These are phyloP conservation scores for Fusarium sp. DNA, from an alignment of 2,329 filamentous ascomycete genomes.

Conservation along the genomic window DNA sequence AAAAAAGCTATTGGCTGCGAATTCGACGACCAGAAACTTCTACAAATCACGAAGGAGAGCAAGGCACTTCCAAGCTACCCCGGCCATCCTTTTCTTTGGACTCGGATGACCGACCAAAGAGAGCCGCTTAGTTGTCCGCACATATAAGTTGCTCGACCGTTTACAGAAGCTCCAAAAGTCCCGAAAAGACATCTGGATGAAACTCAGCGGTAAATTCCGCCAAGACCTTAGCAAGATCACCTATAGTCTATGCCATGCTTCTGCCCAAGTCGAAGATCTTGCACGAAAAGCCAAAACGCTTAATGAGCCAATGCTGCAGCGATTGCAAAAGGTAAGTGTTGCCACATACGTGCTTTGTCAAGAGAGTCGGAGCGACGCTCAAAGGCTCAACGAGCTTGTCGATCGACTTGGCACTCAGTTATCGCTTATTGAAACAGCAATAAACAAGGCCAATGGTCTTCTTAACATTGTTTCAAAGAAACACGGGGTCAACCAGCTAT, in stretches of 20 bases:
- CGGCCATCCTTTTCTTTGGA: neutral
- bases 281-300: neutral
- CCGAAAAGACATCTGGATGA: neutral
- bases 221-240: neutral
- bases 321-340: neutral
- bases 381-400: neutral
- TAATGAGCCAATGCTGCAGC: accelerated
- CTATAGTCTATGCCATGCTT: neutral
- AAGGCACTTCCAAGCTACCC: neutral
- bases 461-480: neutral
- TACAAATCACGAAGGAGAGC: neutral
- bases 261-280: neutral
- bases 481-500: neutral
- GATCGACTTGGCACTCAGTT: neutral
- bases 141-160: neutral
- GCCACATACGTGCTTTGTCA: neutral
- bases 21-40: neutral
- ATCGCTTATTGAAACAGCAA: neutral
- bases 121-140: neutral
- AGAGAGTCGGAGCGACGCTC: neutral
- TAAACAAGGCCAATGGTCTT: neutral
- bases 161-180: neutral
- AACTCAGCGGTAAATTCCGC: neutral
- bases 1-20: neutral
- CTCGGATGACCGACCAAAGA: neutral